Percentiles rank a stretch among this genome's conserved stretches.
Conservation (phyloP, 2,329 filamentous ascomycete species). For the Arthrobotrys iridis region DNA sequence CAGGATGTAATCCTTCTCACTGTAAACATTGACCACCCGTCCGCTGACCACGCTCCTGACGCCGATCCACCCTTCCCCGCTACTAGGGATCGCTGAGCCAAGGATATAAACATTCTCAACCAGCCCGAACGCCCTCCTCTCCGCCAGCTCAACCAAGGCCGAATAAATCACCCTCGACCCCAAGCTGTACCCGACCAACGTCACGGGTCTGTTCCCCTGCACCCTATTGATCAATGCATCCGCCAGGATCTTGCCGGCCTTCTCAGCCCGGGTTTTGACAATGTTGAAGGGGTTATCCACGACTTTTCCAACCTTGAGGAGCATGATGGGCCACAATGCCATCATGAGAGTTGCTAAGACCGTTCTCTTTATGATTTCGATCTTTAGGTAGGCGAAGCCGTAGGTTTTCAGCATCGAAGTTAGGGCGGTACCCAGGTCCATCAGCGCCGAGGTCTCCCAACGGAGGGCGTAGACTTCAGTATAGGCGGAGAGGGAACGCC, state of each 20-base stretch:
- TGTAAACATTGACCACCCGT: constrained; percentile 86
- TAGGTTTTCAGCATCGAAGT: constrained; percentile 79
- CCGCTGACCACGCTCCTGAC: constrained; percentile 82
- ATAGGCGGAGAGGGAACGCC: constrained; percentile 73
- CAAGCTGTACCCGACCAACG: constrained; percentile 81
- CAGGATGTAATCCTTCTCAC: constrained; percentile 85
- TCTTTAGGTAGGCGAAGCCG: constrained; percentile 80
- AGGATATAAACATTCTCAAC: constrained; percentile 85
- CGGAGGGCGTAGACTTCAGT: constrained; percentile 80
- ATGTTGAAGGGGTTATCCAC: constrained; percentile 85
- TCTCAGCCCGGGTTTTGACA: constrained; percentile 79
- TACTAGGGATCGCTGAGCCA: constrained; percentile 77
- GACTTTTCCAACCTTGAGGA: constrained; percentile 73
- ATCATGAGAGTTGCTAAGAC: constrained; percentile 74
- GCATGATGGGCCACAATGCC: constrained; percentile 75
- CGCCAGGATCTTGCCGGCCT: constrained; percentile 80
- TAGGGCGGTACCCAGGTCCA: constrained; percentile 80
- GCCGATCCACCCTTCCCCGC: constrained; percentile 77
- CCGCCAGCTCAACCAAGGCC: constrained; percentile 79
- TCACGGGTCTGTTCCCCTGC: constrained; percentile 83
- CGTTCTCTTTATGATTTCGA: constrained; percentile 78
- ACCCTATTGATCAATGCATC: constrained; percentile 83
- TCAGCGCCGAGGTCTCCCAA: constrained; percentile 75
- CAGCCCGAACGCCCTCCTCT: constrained; percentile 81
- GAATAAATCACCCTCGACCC: constrained; percentile 84